A percentile compares a stretch with the other conserved stretches of the same genome.
These are phyloP conservation scores for Plenodomus tracheiphilus DNA, from an alignment of 2,329 filamentous ascomycete species.

Conservation along the genomic window DNA sequence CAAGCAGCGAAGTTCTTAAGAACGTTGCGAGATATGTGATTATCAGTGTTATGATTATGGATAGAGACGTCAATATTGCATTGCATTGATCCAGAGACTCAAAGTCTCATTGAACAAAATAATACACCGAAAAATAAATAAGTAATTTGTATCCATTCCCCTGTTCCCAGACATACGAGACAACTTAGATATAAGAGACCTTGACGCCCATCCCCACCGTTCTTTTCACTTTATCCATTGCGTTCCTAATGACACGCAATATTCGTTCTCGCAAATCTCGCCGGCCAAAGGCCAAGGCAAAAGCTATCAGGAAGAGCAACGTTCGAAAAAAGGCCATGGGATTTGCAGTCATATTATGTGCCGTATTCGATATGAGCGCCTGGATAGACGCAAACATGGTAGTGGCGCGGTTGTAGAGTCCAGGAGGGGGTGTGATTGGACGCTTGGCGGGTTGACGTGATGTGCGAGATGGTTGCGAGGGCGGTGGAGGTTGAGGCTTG, in stretches of 20 bases:
- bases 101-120: neutral
- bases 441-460: conserved; percentile 38
- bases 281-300: conserved; percentile 76
- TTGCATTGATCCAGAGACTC: neutral
- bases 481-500: conserved; percentile 28
- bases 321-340: conserved; percentile 62
- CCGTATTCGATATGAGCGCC: conserved; percentile 54
- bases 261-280: conserved; percentile 75
- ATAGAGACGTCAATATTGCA: neutral
- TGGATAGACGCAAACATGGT: conserved; percentile 53
- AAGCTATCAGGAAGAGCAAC: conserved; percentile 76
- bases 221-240: conserved; percentile 78
- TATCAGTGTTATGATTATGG: neutral
- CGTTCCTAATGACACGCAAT: conserved; percentile 66
- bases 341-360: conserved; percentile 57
- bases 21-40: neutral
- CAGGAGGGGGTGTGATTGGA: conserved; percentile 37
- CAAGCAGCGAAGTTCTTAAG: neutral
- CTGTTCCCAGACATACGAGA: conserved; percentile 4
- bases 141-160: neutral
- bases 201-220: conserved; percentile 97
- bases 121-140: conserved; percentile 1
- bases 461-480: conserved; percentile 34
- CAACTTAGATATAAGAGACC: conserved; percentile 82
- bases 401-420: conserved; percentile 48